Evolutionary conservation across 2,329 filamentous ascomycete species (phyloP), one percentile per base, ranked within the genome.

Genomic region (Pseudogymnoascus verrucosus): DNA sequence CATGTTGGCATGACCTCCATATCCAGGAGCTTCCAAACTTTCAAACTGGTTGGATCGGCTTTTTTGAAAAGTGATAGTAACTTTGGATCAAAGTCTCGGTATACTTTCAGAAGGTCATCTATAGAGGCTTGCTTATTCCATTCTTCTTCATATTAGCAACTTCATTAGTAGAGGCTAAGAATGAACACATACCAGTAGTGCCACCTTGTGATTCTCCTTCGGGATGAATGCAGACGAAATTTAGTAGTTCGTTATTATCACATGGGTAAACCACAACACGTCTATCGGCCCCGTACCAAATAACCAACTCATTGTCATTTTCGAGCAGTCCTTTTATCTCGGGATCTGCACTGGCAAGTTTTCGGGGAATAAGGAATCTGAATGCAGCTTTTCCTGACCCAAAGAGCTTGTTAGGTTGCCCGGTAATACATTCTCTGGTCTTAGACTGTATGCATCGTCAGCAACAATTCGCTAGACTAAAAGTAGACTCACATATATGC

Each of bases 11-110:
- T 72, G 1, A 78, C 74, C 3, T 83, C 79, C 83, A 88, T 87
- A 66, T 90, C 87, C 3, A 86, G 71, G 1, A 88, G 72, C 23
- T 78, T 80, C 84, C 84, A 88, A 0, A 84, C 74, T 63, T 82
- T 84, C 21, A 86, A 69, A 1, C 75, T 76, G 0, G 74, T 69
- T 0, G 76, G 72, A 16, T 81, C 77, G 0, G 75, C 79, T 67
- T 80, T 79, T 5, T 67, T 68, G 4, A 82, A 66, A 1, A 82
- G 66, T 6, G 75, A 72, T 8, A 72, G 68, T 0, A 83, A 67
- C 1, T 70, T 69, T 0, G 77, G 75, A 44, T 77, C 75, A 63
- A 82, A 84, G 14, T 76, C 73, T 6, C 76, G 36, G 70, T 78
- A 77, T 3, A 74, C 74, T 12, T 76, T 71, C 0, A 78, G 71